These are phyloP conservation scores for Saprolegnia diclina DNA, from an alignment of 352 stramenopile genomes.

Conservation along the genomic window DNA sequence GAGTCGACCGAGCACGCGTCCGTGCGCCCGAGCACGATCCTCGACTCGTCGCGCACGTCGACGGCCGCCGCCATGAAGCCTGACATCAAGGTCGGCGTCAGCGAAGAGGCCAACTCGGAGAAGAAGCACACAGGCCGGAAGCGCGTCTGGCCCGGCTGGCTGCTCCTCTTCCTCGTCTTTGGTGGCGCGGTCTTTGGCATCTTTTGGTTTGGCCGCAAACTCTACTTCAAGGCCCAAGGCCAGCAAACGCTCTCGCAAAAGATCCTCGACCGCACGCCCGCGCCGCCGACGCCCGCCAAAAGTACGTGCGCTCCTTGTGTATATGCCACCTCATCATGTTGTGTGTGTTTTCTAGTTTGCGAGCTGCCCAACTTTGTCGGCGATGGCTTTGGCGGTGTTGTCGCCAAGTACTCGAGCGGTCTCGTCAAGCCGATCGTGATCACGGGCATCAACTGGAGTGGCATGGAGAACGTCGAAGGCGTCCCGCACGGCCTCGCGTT, in stretches of 20 bases:
- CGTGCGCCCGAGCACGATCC: slow-evolving; percentile 43
- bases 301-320: slow-evolving; percentile 34
- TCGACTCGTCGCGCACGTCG: slow-evolving; percentile 28
- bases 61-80: slow-evolving; percentile 12
- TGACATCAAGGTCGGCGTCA: slow-evolving; percentile 67
- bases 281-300: slow-evolving; percentile 39
- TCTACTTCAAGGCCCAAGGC: slow-evolving; percentile 55
- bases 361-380: slow-evolving; percentile 60
- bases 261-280: slow-evolving; percentile 32
- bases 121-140: slow-evolving; percentile 53
- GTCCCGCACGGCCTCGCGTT: slow-evolving; percentile 67
- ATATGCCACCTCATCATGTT: neutral
- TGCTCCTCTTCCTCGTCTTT: slow-evolving; percentile 60
- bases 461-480: slow-evolving; percentile 76
- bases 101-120: slow-evolving; percentile 39
- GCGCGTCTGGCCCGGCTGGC: slow-evolving; percentile 67
- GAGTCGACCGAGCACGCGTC: slow-evolving; percentile 19
- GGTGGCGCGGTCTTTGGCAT: slow-evolving; percentile 44
- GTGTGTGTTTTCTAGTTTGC: slow-evolving; percentile 37
- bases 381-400: slow-evolving; percentile 51
- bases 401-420: slow-evolving; percentile 41
- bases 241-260: slow-evolving; percentile 54
- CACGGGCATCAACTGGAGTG: slow-evolving; percentile 85
- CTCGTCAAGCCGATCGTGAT: slow-evolving; percentile 63
- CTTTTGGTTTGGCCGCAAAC: slow-evolving; percentile 54